phyloP scores from a whole-genome alignment of 1,139 yeast genomes.

The Geotrichum klebahnii region DNA sequence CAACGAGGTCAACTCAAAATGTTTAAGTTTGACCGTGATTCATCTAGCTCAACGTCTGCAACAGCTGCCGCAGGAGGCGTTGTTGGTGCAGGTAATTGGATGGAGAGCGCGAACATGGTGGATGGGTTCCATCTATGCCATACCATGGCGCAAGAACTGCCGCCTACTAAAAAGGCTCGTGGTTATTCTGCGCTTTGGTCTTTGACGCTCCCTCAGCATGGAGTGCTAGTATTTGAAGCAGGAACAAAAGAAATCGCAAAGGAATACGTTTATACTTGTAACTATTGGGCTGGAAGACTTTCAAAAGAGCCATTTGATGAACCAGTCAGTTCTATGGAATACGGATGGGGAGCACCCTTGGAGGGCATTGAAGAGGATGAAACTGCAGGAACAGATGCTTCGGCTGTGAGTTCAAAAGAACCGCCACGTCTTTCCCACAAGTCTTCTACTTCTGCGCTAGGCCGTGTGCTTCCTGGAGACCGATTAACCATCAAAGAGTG shows the following conservation, averaged over 20 bases:
- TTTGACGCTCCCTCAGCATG: slow-evolving; percentile 38
- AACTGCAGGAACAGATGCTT: background rate
- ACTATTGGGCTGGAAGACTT: slow-evolving; percentile 82
- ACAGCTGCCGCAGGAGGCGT: slow-evolving; percentile 21
- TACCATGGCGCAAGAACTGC: slow-evolving; percentile 35
- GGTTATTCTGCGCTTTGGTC: slow-evolving; percentile 38
- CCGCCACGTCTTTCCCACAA: slow-evolving; percentile 9
- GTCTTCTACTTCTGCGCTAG: slow-evolving; percentile 7
- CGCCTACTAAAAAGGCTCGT: slow-evolving; percentile 29
- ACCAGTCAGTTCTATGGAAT: slow-evolving; percentile 67
- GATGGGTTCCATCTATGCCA: slow-evolving; percentile 35
- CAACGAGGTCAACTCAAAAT: slow-evolving; percentile 39
- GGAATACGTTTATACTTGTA: slow-evolving; percentile 70
- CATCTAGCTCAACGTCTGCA: slow-evolving; percentile 4
- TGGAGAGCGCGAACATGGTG: slow-evolving; percentile 37
- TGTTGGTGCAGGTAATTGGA: slow-evolving; percentile 65
- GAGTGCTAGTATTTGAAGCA: slow-evolving; percentile 41
- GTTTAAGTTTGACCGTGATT: slow-evolving; percentile 34
- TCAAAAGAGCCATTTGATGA: slow-evolving; percentile 67
- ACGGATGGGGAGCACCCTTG: slow-evolving; percentile 57
- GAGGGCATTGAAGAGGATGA: slow-evolving; percentile 12
- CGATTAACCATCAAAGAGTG: slow-evolving; percentile 33
- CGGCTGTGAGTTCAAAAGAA: background rate
- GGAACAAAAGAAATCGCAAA: slow-evolving; percentile 64
- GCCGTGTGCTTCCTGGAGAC: slow-evolving; percentile 30